A percentile compares a stretch with the other conserved stretches of the same genome.
These are phyloP conservation scores for Colletotrichum higginsianum DNA, from an alignment of 2,329 filamentous ascomycete genomes.

Conservation along the genomic window DNA sequence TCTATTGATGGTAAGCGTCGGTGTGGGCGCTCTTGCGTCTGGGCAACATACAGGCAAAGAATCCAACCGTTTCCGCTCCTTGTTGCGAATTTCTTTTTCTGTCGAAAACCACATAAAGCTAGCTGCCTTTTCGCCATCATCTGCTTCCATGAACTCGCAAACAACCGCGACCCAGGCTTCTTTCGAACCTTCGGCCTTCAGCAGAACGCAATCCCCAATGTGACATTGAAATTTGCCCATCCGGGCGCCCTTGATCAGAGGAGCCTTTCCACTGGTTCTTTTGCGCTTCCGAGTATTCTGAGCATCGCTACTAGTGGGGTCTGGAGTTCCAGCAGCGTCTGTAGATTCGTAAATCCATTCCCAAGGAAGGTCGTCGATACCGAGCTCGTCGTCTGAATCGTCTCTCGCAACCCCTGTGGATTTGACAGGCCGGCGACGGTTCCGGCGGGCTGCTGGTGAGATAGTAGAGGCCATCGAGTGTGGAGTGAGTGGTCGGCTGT, in stretches of 20 bases:
- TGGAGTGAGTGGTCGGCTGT: not conserved
- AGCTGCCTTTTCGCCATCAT: conserved; percentile 83
- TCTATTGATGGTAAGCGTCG: conserved; percentile 60
- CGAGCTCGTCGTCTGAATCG: conserved; percentile 91
- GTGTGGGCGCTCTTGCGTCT: not conserved
- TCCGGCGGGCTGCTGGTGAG: not conserved
- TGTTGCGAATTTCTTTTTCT: conserved; percentile 89
- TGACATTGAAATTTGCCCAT: conserved; percentile 86
- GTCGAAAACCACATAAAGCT: conserved; percentile 98
- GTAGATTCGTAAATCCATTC: conserved; percentile 79
- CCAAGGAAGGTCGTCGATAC: conserved; percentile 80
- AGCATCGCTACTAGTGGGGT: not conserved
- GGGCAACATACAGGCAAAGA: conserved; percentile 73
- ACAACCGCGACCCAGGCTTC: conserved; percentile 96
- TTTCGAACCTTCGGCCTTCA: conserved; percentile 89
- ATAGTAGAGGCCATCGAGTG: not conserved
- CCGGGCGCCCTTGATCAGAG: conserved; percentile 80
- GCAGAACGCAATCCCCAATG: conserved; percentile 85
- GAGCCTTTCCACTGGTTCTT: not conserved
- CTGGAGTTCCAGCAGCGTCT: conserved; percentile 30
- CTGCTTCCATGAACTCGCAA: conserved; percentile 82
- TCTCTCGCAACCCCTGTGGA: conserved; percentile 75
- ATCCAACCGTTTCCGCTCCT: conserved; percentile 85
- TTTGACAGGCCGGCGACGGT: not conserved
- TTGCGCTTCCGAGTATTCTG: conserved; percentile 4